These are phyloP conservation scores for Taphrina sp. DNA, from an alignment of 1,139 yeast species.

Conservation along the genomic window DNA sequence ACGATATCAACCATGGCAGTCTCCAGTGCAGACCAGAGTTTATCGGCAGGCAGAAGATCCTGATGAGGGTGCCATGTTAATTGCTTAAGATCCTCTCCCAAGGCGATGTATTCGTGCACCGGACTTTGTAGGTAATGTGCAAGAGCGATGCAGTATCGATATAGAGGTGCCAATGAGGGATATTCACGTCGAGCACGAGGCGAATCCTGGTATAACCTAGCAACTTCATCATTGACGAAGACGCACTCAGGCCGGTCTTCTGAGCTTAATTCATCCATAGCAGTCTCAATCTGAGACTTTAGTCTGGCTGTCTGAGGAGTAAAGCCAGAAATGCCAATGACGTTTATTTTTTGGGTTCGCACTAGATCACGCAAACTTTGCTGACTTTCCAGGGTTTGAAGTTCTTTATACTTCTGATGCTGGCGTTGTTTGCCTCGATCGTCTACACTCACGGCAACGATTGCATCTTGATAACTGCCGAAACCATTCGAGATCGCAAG, in stretches of 20 bases:
- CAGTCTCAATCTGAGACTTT: constrained; percentile 55
- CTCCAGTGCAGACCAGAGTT: constrained; percentile 65
- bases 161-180: constrained; percentile 79
- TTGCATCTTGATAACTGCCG: constrained; percentile 71
- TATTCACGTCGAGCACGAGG: constrained; percentile 72
- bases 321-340: constrained; percentile 84
- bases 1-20: constrained; percentile 86
- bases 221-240: constrained; percentile 93
- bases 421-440: constrained; percentile 79
- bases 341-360: constrained; percentile 67
- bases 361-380: constrained; percentile 59
- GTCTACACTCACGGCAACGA: constrained; percentile 73
- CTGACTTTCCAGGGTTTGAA: constrained; percentile 58
- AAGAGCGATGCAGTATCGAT: constrained; percentile 82
- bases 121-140: constrained; percentile 93
- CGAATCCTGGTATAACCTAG: constrained; percentile 81
- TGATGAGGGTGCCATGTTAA: constrained; percentile 76
- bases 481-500: constrained; percentile 75
- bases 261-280: constrained; percentile 43
- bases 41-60: constrained; percentile 63
- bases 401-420: constrained; percentile 73
- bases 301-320: constrained; percentile 69
- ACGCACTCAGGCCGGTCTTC: constrained; percentile 39
- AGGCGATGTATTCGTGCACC: constrained; percentile 76
- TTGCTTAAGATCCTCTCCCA: constrained; percentile 62